A percentile compares a stretch with the other conserved stretches of the same genome.
phyloP scores from a whole-genome alignment of 1,139 yeast genomes.

The Yamadazyma sp. region DNA sequence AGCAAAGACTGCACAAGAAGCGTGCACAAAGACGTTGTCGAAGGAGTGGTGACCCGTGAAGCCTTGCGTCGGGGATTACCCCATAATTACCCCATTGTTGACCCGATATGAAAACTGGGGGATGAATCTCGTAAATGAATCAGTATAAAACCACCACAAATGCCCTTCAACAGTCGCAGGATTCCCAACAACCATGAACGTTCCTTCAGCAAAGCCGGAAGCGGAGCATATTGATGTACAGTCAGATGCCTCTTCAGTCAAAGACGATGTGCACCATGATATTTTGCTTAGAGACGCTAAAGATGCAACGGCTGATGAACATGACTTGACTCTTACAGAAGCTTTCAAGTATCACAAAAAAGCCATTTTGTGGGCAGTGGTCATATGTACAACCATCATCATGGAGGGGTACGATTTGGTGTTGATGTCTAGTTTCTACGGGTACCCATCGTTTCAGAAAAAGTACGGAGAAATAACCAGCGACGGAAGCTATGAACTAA shows the following conservation, averaged over 20 bases:
- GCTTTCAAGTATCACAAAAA: constrained; percentile 22
- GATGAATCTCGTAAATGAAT: not conserved
- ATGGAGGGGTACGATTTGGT: constrained; percentile 52
- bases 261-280: constrained; percentile 7
- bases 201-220: constrained; percentile 5
- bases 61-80: not conserved
- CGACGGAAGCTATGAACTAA: constrained; percentile 31
- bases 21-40: too few relatives aligned
- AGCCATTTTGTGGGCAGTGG: constrained; percentile 47
- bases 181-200: not conserved
- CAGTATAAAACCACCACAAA: not conserved
- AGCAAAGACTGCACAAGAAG: too few relatives aligned
- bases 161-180: not conserved
- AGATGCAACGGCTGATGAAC: constrained; percentile 19
- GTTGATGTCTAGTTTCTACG: constrained; percentile 40
- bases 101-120: not conserved
- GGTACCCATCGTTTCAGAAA: constrained; percentile 38
- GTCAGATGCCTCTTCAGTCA: constrained; percentile 4
- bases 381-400: constrained; percentile 39
- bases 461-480: constrained; percentile 36
- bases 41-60: too few relatives aligned
- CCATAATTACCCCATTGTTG: too few relatives aligned
- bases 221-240: constrained; percentile 7
- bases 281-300: constrained; percentile 12
- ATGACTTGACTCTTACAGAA: constrained; percentile 17